Conservation (phyloP, 176 grass and related monocot species). For the Eleusine coracana region DNA sequence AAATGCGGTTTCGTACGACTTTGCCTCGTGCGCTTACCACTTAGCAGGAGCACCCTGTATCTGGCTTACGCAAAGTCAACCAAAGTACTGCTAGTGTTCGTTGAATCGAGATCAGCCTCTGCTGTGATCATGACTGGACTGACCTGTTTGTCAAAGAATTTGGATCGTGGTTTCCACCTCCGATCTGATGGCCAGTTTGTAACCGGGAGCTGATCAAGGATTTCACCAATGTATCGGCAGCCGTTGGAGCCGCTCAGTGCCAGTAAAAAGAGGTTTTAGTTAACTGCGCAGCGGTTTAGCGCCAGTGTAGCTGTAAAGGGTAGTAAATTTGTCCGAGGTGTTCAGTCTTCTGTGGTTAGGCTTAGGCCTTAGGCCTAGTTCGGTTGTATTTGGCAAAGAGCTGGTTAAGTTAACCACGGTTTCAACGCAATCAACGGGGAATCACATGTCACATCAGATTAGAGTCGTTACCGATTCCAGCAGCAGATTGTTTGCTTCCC, state of each 20-base stretch:
- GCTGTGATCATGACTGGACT: no score
- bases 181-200: no score
- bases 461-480: not conserved
- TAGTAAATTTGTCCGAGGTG: no score
- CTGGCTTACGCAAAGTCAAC: constrained; percentile 23
- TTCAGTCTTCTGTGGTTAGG: no score
- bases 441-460: not conserved
- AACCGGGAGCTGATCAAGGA: no score
- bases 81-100: not conserved
- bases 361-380: not conserved
- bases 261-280: not conserved
- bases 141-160: no score
- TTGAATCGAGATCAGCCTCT: no score
- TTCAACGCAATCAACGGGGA: constrained; percentile 24
- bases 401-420: not conserved
- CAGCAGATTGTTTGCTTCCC: not conserved
- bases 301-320: no score
- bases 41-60: not conserved
- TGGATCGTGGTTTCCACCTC: no score
- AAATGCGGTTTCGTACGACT: rapidly evolving
- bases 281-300: not conserved
- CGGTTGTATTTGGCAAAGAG: constrained; percentile 10
- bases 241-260: not conserved
- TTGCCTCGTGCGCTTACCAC: not conserved
- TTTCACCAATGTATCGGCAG: not conserved